Evolutionary conservation across 208 protist species (phyloP), one percentile per base, ranked within the genome.

Genomic region (Herpetomonas tarakana): DNA sequence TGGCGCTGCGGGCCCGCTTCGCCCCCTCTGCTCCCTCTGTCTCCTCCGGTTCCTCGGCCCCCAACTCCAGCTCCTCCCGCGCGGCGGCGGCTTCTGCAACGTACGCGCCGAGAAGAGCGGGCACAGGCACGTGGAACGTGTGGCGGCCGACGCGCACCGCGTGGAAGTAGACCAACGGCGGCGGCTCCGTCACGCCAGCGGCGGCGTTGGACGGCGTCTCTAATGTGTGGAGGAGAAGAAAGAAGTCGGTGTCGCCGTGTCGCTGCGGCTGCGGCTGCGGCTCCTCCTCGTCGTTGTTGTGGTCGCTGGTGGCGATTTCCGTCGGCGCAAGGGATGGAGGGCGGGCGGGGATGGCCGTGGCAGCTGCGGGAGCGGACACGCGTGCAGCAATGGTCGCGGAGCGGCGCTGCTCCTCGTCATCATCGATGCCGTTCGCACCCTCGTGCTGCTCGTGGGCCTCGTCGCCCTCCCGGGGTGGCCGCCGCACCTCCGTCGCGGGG

Each of bases 111-210:
- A 61, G 39, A 26, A 59, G 52, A 6, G 45, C 47, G 16, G 56
- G 11, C 25, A 52, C 64, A 1, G 53, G 52, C 18, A 71, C 56
- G 56, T 68, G 41, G 30, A 77, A 78, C 30, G 24, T 68, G 55
- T 72, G 59, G 14, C 21, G 26, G 18, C 70, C 74, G 26, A 74
- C 21, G 16, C 62, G 65, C 29, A 74, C 55, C 3, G 71, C 67
- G 52, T 63, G 64, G 30, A 75, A 62, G 47, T 52, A 51, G 28
- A 47, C 58, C 29, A 52, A 2, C 2, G 22, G 19, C 2, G 58
- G 64, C 28, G 50, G 39, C 18, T 53, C 29, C 7, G 30, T 49
- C 7, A 31, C 18, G 39, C 3, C 14, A 9, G 21, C n/a, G 3
- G 65, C 28, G n/a, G 45, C 52, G 51, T 51, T 53, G 51, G 22